Percentiles rank a stretch among this genome's conserved stretches.
phyloP scores from a whole-genome alignment of 2,329 filamentous ascomycete genomes.

The Pseudopithomyces maydicus region DNA sequence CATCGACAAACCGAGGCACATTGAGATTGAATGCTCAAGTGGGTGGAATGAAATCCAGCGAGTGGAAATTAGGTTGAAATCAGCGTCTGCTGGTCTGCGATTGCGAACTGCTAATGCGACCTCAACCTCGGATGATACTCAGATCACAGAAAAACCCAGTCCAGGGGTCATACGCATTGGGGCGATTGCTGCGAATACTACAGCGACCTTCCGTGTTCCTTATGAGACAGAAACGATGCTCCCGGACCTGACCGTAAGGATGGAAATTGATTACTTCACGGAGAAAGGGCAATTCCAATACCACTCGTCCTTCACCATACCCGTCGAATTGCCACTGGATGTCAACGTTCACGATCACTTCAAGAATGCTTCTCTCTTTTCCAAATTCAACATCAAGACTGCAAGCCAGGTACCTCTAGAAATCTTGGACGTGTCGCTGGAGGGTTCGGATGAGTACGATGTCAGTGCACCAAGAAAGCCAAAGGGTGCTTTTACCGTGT shows the following conservation, averaged over 20 bases:
- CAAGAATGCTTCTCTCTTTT: slow-evolving; percentile 80
- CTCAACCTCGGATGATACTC: slow-evolving; percentile 48
- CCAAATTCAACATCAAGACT: slow-evolving; percentile 87
- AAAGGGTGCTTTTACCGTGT: slow-evolving; percentile 63
- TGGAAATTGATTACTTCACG: slow-evolving; percentile 79
- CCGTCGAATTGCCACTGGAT: slow-evolving; percentile 79
- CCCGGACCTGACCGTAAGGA: slow-evolving; percentile 69
- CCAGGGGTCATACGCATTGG: slow-evolving; percentile 54
- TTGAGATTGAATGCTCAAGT: slow-evolving; percentile 74
- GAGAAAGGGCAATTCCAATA: slow-evolving; percentile 68
- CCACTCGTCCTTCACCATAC: slow-evolving; percentile 65
- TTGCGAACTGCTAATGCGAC: slow-evolving; percentile 59
- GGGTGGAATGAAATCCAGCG: slow-evolving; percentile 72
- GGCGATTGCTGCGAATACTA: slow-evolving; percentile 51
- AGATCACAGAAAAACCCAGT: slow-evolving; percentile 49
- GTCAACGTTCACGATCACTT: slow-evolving; percentile 98
- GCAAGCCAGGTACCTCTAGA: slow-evolving; percentile 76
- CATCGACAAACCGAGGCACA: slow-evolving; percentile 76
- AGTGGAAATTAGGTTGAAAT: slow-evolving; percentile 58
- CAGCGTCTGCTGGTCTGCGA: slow-evolving; percentile 65
- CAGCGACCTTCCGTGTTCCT: slow-evolving; percentile 69
- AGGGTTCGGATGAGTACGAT: slow-evolving; percentile 71
- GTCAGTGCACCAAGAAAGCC: slow-evolving; percentile 61
- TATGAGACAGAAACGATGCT: slow-evolving; percentile 84
- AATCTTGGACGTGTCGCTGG: slow-evolving; percentile 71